Percentiles rank a stretch among this genome's conserved stretches.
Evolutionary conservation across 2,329 filamentous ascomycete species (phyloP).

Genomic region (Whalleya microplaca): DNA sequence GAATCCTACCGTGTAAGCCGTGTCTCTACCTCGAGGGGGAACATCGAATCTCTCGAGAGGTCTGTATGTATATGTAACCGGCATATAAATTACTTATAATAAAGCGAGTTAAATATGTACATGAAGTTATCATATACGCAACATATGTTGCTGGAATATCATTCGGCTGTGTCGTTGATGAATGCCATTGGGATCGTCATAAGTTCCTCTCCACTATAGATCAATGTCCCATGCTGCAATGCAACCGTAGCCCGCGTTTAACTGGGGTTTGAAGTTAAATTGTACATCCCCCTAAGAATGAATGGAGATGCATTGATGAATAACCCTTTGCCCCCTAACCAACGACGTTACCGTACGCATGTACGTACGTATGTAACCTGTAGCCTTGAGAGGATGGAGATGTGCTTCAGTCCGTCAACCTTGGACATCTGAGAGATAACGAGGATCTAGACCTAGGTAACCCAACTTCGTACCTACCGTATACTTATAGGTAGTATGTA

Average conservation of each 20-base stretch:
- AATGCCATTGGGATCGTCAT: slow-evolving; percentile 24
- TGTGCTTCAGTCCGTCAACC: not conserved
- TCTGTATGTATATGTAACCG: not conserved
- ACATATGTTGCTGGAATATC: too few relatives aligned
- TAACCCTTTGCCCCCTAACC: slow-evolving; percentile 6
- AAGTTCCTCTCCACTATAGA: slow-evolving; percentile 11
- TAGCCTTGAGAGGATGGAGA: too few relatives aligned
- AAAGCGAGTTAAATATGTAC: not conserved
- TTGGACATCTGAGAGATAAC: too few relatives aligned
- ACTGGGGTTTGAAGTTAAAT: slow-evolving; percentile 18
- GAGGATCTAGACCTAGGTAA: too few relatives aligned
- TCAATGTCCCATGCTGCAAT: slow-evolving; percentile 21
- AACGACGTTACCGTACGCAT: too few relatives aligned
- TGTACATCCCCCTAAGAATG: slow-evolving; percentile 8
- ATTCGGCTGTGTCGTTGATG: not conserved
- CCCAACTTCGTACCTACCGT: too few relatives aligned
- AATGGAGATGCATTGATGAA: slow-evolving; percentile 6
- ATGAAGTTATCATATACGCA: not conserved
- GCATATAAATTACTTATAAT: too few relatives aligned
- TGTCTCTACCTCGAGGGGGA: not conserved
- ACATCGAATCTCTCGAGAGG: too few relatives aligned
- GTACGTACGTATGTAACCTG: too few relatives aligned
- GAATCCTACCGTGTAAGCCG: not conserved
- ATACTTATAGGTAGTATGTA: not conserved
- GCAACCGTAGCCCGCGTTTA: slow-evolving; percentile 11